Conservation (phyloP, 2,329 filamentous ascomycete species). For the Ophiostoma ips region DNA sequence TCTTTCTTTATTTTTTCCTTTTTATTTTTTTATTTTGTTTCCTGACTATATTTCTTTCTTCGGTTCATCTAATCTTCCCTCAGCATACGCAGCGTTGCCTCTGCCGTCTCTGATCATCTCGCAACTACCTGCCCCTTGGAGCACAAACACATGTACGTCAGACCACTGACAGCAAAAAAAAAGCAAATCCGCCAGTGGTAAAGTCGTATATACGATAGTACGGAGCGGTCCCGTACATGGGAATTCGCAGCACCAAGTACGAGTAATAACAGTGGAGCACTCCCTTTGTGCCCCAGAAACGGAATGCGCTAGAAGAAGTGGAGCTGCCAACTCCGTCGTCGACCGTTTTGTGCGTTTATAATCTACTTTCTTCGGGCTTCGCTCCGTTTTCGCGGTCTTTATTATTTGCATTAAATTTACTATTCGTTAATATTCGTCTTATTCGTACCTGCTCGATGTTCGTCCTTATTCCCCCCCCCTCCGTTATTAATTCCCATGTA, state of each 20-base stretch:
- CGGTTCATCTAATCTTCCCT: not conserved
- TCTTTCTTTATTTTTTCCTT: not conserved
- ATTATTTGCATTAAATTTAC: not conserved
- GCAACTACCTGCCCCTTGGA: not conserved
- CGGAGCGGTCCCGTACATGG: too few relatives aligned
- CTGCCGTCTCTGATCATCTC: not conserved
- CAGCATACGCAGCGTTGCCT: not conserved
- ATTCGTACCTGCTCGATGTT: not conserved
- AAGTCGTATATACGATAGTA: too few relatives aligned
- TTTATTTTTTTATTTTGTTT: not conserved
- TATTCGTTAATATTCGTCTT: not conserved
- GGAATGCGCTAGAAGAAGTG: not conserved
- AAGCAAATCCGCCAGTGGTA: too few relatives aligned
- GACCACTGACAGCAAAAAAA: too few relatives aligned
- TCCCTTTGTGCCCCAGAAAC: not conserved
- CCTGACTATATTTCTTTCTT: too few relatives aligned
- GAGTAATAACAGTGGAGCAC: too few relatives aligned
- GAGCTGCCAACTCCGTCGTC: not conserved
- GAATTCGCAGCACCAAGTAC: too few relatives aligned
- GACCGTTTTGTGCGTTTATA: not conserved
- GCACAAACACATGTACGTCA: too few relatives aligned
- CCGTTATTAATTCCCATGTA: not conserved
- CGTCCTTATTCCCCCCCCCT: not conserved
- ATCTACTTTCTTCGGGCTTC: not conserved
- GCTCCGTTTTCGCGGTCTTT: conserved; percentile 1